These are phyloP conservation scores for Penstemon davidsonii DNA, from an alignment of 257 asterid species.

Conservation along the genomic window DNA sequence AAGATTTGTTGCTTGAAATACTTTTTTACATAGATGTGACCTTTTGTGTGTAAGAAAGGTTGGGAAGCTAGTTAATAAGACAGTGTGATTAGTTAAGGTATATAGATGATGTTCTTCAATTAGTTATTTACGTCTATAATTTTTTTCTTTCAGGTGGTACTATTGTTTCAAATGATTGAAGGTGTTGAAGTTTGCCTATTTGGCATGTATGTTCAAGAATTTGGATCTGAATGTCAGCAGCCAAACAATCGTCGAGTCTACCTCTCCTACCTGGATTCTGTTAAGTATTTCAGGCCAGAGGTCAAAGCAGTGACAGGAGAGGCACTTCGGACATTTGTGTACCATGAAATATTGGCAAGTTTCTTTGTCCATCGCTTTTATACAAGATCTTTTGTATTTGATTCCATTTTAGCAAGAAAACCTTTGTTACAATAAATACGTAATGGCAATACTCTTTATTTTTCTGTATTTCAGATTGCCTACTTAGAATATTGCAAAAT, in stretches of 20 bases:
- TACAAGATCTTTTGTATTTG: constrained; percentile 10
- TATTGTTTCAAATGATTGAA: constrained; percentile 92
- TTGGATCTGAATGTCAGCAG: constrained; percentile 90
- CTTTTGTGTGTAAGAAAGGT: constrained; percentile 11
- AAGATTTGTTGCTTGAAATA: constrained; percentile 1
- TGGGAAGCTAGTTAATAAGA: constrained; percentile 13
- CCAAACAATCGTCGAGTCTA: constrained; percentile 97
- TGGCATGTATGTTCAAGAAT: constrained; percentile 99
- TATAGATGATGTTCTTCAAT: background rate
- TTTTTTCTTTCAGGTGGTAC: constrained; percentile 66
- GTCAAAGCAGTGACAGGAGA: constrained; percentile 87
- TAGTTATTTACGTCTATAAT: constrained; percentile 15
- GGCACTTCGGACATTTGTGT: constrained; percentile 97
- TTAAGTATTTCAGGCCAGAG: constrained; percentile 98
- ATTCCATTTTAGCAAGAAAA: constrained; percentile 4
- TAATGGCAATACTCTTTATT: constrained; percentile 23
- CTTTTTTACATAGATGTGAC: constrained; percentile 7
- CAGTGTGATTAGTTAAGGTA: background rate
- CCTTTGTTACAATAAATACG: background rate
- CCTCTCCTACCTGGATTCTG: constrained; percentile 96
- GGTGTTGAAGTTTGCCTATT: constrained; percentile 98
- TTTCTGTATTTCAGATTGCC: constrained; percentile 66
- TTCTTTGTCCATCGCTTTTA: constrained; percentile 26
- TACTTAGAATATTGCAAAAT: constrained; percentile 92
- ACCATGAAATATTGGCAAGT: constrained; percentile 96